A percentile compares a stretch with the other conserved stretches of the same genome.
phyloP scores from a whole-genome alignment of 371 early-diverging fungal species.

The Apophysomyces ossiformis region DNA sequence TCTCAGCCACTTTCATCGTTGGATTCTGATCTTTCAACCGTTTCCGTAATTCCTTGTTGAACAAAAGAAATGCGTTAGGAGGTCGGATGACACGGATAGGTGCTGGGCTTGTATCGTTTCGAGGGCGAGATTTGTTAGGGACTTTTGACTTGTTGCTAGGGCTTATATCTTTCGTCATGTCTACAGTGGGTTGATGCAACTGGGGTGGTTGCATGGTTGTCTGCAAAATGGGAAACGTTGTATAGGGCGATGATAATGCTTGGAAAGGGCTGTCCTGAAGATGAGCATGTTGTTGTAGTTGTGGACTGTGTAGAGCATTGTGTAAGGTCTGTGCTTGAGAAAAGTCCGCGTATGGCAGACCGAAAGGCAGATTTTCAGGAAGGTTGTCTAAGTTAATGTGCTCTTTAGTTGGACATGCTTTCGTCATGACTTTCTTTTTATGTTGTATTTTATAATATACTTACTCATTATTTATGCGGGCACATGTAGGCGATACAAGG shows the following conservation, averaged over 20 bases:
- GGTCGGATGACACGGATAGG: slow-evolving; percentile 64
- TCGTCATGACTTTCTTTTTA: slow-evolving; percentile 4
- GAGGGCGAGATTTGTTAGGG: slow-evolving; percentile 3
- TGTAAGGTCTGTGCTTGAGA: slow-evolving; percentile 29
- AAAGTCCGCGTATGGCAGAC: slow-evolving; percentile 34
- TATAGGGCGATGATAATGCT: slow-evolving; percentile 21
- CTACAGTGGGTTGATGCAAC: slow-evolving; percentile 23
- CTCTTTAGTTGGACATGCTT: background rate
- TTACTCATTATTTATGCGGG: slow-evolving; percentile 22
- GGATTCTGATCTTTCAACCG: slow-evolving; percentile 67
- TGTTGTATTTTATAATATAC: slow-evolving; percentile 19
- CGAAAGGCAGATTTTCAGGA: slow-evolving; percentile 33
- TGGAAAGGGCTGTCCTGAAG: slow-evolving; percentile 12
- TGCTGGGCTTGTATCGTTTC: slow-evolving; percentile 8
- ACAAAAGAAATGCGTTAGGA: slow-evolving; percentile 69
- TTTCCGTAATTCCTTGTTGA: slow-evolving; percentile 69
- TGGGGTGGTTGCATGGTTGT: slow-evolving; percentile 24
- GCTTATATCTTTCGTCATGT: slow-evolving; percentile 17
- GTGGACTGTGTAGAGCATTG: slow-evolving; percentile 25
- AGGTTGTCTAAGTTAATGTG: slow-evolving; percentile 24
- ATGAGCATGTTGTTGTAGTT: slow-evolving; percentile 24
- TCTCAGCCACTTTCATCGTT: slow-evolving; percentile 66
- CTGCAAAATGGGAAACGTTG: slow-evolving; percentile 35
- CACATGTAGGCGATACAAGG: slow-evolving; percentile 10
- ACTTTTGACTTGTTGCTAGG: slow-evolving; percentile 9